Base-by-base conservation (phyloP, 805 yeast genomes). In the Zygoascus tannicola region DNA sequence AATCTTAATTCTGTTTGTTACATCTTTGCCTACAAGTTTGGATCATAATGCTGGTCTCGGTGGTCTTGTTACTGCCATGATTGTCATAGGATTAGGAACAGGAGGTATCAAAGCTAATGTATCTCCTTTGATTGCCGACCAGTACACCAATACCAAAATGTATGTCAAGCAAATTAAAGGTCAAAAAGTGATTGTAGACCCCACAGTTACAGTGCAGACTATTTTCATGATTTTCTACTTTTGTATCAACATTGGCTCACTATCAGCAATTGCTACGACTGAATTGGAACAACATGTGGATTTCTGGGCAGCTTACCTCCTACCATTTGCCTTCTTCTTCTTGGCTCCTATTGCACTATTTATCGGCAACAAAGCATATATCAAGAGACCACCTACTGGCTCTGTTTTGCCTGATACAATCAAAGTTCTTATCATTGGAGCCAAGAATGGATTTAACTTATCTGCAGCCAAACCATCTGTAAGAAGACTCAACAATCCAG, bases 61-160 rank as follows among this genome's bases (percentile, higher is more conserved):
- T 50, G 88, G 90, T 35, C 75, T 77, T 46, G 58, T 74, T 41
- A 67, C 69, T 36, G 71, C 76, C 26, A 72, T 78, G 63, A 63
- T 77, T 46, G 62, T 77, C 43, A 75, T 84, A 54, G 90, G 90
- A 52, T 53, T 81, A 33, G 90, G 86, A 34, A 80, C 92, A 26
- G 92, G 92, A 56, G 81, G 86, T 53, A 84, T 84, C 58, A 84
- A 84, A 60, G 71, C 87, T 34, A 82, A 83, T 55, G 77, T 83
- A 23, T 75, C 86, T 4, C 81, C 83, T 16, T 69, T 84, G 58
- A 77, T 84, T 58, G 88, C 86, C 38, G 84, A 80, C 55, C 85
- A 80, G 63, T 78, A 74, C 57, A 78, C 80, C 37, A 74, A 76
- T 58, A 67, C 74, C 45, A 70, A 73, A 52, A 81, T 78, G 50